Base-by-base conservation (phyloP, 202 grass and related monocot species). In the Cymbopogon flexuosus region DNA sequence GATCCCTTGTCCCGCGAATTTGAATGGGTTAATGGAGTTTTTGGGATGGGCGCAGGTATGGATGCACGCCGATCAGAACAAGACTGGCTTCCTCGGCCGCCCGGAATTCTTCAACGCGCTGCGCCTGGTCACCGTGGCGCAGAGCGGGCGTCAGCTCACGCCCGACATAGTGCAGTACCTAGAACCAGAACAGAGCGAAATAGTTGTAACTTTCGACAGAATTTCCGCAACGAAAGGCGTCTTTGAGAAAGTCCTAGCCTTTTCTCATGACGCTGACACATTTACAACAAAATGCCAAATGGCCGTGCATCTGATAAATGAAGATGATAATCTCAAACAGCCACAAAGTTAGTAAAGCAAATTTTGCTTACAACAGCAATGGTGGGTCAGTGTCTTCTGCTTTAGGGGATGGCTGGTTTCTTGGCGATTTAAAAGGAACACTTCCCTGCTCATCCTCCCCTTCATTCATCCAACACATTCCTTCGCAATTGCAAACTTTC, bases 61-160 rank as follows among this genome's bases (percentile, higher is more conserved):
- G 96, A 93, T 88, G 87, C 81, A 99, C 84, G 96, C 96, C 84
- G 92, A 99, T 88, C 77, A 95, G 88, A 93, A 79, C 84, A 92
- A 93, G 85, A 91, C 64, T 62, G 96, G 96, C 23, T 99, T 95
- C 92, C 92, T 99, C 57, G 96, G 96, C 31, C 90, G 87, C 42
- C 92, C 87, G 13, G 96, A 99, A 65, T 99, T 99, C 88, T 95
- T 90, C 90, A 99, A 99, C 86, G 84, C 87, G 0, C 84, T 99
- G 33, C 93, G 92, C 77, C 90, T 99, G 51, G 92, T 99, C 41
- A 99, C 96, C 11, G 92, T 99, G 54, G 96, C 96, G 23, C 96
- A 99, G 90, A 95, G 92, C 75, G 96, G 92, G 33, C 96, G 90
- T 52, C 85, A 88, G 77, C 91, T 99, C 69, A 93, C 90, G 60